Evolutionary conservation across 1,284 basidiomycete genomes (phyloP), one percentile per base, ranked within the genome.

Genomic region (Malassezia dermatis): DNA sequence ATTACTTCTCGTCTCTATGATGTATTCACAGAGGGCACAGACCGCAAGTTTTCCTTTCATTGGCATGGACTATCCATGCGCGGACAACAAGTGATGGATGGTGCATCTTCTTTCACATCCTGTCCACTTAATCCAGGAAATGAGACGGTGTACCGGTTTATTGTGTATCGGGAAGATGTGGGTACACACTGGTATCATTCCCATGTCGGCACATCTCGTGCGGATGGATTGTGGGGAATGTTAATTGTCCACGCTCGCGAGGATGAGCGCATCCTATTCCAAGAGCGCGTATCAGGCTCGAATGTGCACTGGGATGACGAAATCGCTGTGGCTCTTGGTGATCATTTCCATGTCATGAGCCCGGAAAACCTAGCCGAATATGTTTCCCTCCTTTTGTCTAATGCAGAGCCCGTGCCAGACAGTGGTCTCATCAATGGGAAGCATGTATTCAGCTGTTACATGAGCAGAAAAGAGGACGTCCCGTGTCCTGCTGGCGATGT

Each of bases 391-490:
- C 2, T 60, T 55, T 15, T 69, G 73, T 52, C 58, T 63, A 15
- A 68, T 64, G 71, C 67, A 15, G 65, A 69, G 10, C 66, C 66
- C 2, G 66, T 69, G 4, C 75, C 79, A 0, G 68, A 80, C 49
- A 75, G 78, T 0, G 80, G 79, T 2, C 66, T 81, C 21, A 76
- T 83, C 65, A 82, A 83, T 50, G 81, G 81, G 1, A 60, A 69
- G 21, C 81, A 80, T 5, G 72, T 78, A 13, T 80, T 67, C 50
- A 47, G 72, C 40, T 76, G 75, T 60, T 40, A 53, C 17, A 52
- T 48, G 43, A 40, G 44, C 21, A 19, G 26, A 13, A n/a, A 32
- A 19, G 37, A 26, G 11, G 49, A 34, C 6, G 49, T 51, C n/a
- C 49, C 49, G 15, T 51, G 49, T n/a, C 49, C 49, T 7, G 49